These are phyloP conservation scores for Cladosporium oxysporum DNA, from an alignment of 2,329 filamentous ascomycete genomes.

Conservation along the genomic window DNA sequence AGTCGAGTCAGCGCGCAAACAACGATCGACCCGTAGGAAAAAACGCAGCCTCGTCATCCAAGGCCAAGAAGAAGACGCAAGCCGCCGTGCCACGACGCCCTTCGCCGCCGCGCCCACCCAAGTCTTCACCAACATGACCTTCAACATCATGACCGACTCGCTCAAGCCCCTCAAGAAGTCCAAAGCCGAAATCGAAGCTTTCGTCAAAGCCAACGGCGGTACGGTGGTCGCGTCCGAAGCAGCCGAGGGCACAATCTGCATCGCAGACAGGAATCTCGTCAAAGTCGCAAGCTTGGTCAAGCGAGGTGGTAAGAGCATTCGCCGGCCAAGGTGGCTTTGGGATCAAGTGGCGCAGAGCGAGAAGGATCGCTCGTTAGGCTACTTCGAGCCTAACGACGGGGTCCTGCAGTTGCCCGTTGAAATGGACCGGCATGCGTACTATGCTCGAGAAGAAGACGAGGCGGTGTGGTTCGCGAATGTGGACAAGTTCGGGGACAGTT, in stretches of 20 bases:
- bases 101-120: conserved; percentile 62
- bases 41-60: conserved; percentile 74
- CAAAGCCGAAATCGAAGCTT: conserved; percentile 75
- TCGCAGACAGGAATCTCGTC: conserved; percentile 77
- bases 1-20: conserved; percentile 67
- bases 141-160: conserved; percentile 79
- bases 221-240: conserved; percentile 72
- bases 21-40: conserved; percentile 59
- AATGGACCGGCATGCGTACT: conserved; percentile 71
- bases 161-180: conserved; percentile 68
- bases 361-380: conserved; percentile 20
- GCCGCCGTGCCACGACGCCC: conserved; percentile 45
- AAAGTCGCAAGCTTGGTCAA: conserved; percentile 84
- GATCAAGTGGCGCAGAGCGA: conserved; percentile 72
- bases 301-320: conserved; percentile 66
- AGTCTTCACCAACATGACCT: conserved; percentile 74
- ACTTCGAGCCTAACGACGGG: conserved; percentile 43
- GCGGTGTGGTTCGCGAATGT: conserved; percentile 59
- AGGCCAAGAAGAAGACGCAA: conserved; percentile 61
- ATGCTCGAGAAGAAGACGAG: conserved; percentile 57
- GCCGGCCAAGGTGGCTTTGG: conserved; percentile 78
- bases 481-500: conserved; percentile 83
- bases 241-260: conserved; percentile 65
- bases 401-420: conserved; percentile 67
- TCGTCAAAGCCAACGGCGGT: conserved; percentile 84